Percentiles rank a stretch among this genome's conserved stretches.
phyloP scores from a whole-genome alignment of 129 eudicot genomes.

The Artemisia argyi region DNA sequence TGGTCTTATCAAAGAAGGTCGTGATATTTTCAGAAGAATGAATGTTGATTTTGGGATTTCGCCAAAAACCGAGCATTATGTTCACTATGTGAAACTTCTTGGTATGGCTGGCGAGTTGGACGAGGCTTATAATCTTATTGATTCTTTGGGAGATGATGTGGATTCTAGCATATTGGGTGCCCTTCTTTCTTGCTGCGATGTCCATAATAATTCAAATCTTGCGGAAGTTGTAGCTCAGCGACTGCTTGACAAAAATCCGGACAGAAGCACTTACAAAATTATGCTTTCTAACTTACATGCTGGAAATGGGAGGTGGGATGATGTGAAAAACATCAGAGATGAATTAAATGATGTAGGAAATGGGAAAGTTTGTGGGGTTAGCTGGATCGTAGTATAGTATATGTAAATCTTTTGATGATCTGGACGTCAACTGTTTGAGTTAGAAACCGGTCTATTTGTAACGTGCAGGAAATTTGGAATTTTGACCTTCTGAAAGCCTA shows the following conservation, averaged over 20 bases:
- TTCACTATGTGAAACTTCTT: constrained; percentile 73
- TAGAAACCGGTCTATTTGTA: neutral
- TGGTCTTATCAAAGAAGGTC: constrained; percentile 69
- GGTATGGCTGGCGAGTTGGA: constrained; percentile 75
- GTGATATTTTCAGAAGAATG: constrained; percentile 57
- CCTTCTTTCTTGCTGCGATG: constrained; percentile 73
- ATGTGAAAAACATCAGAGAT: constrained; percentile 58
- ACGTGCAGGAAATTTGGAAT: neutral
- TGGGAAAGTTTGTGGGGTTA: constrained; percentile 57
- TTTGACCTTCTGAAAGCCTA: neutral
- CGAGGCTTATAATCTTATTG: constrained; percentile 66
- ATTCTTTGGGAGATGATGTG: constrained; percentile 45
- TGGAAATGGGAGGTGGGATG: constrained; percentile 78
- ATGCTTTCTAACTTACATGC: constrained; percentile 69
- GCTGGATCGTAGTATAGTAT: constrained; percentile 49
- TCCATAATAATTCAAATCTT: constrained; percentile 46
- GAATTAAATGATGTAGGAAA: constrained; percentile 28
- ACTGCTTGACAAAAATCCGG: constrained; percentile 23
- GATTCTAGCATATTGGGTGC: constrained; percentile 84
- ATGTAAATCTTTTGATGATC: neutral
- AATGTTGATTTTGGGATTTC: constrained; percentile 48
- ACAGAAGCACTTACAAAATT: constrained; percentile 38
- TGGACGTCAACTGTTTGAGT: neutral
- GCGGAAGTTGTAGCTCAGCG: constrained; percentile 48
- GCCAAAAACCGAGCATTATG: constrained; percentile 65